phyloP scores from a whole-genome alignment of 805 yeast species.

The Yamadazyma kitorensis region DNA sequence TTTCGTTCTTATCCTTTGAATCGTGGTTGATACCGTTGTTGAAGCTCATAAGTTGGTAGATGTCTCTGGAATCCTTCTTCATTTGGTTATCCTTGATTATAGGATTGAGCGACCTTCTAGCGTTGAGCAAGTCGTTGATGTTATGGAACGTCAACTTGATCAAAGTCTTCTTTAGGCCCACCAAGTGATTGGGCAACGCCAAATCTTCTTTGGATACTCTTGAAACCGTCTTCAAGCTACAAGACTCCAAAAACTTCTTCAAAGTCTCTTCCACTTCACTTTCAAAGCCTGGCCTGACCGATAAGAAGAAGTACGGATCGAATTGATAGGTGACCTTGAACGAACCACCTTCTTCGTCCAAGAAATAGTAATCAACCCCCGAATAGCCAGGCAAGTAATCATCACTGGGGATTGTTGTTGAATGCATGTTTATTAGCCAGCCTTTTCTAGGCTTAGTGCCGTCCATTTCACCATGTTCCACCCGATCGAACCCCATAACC shows the following conservation, averaged over 20 bases:
- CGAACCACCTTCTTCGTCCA: slow-evolving; percentile 95
- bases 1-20: slow-evolving; percentile 16
- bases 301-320: slow-evolving; percentile 83
- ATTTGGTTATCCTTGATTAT: slow-evolving; percentile 65
- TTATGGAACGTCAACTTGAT: slow-evolving; percentile 73
- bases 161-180: slow-evolving; percentile 66
- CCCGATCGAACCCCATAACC: slow-evolving; percentile 84
- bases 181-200: slow-evolving; percentile 76
- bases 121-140: slow-evolving; percentile 68
- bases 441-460: slow-evolving; percentile 57
- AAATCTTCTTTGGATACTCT: slow-evolving; percentile 76
- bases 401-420: slow-evolving; percentile 65
- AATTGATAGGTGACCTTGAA: slow-evolving; percentile 81
- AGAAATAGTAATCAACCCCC: slow-evolving; percentile 90
- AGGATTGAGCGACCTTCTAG: slow-evolving; percentile 68
- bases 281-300: slow-evolving; percentile 58
- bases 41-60: slow-evolving; percentile 57
- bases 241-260: slow-evolving; percentile 61
- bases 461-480: slow-evolving; percentile 63
- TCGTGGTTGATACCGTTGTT: slow-evolving; percentile 29
- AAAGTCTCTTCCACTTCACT: slow-evolving; percentile 84
- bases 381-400: slow-evolving; percentile 66
- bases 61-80: slow-evolving; percentile 60
- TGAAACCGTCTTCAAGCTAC: slow-evolving; percentile 50
- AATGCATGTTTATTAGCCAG: slow-evolving; percentile 94